These are phyloP conservation scores for Erysimum pusillum DNA, from an alignment of 441 rosid genomes.

Conservation along the genomic window DNA sequence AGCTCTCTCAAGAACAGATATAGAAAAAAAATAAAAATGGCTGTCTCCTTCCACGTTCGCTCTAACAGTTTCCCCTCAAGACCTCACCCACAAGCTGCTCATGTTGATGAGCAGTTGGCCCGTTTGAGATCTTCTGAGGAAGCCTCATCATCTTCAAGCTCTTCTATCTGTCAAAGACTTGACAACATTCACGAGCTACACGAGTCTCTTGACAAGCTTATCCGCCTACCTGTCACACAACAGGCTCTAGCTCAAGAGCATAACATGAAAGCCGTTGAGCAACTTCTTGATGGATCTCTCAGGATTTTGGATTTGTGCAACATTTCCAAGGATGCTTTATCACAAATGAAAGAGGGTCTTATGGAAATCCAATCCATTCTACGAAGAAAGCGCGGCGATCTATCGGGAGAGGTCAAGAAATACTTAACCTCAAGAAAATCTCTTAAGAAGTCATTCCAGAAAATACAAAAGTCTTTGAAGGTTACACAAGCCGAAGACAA, in stretches of 20 bases:
- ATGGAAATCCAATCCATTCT: conserved; percentile 48
- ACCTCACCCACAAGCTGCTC: conserved; percentile 36
- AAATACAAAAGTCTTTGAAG: conserved; percentile 18
- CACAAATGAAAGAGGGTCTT: conserved; percentile 45
- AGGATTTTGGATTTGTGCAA: conserved; percentile 43
- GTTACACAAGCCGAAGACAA: conserved; percentile 6
- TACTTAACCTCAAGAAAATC: conserved; percentile 43
- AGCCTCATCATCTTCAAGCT: conserved; percentile 36
- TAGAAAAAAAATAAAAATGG: conserved; percentile 31
- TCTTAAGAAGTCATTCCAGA: conserved; percentile 36
- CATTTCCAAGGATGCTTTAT: conserved; percentile 39
- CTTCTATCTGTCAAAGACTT: conserved; percentile 41
- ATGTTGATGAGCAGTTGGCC: conserved; percentile 38
- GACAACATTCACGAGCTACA: conserved; percentile 48
- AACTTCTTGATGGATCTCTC: conserved; percentile 55
- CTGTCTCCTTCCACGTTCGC: conserved; percentile 27
- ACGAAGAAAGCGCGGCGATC: conserved; percentile 45
- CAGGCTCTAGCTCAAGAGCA: conserved; percentile 40
- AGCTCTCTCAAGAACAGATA: conserved; percentile 6
- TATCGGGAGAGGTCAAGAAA: conserved; percentile 34
- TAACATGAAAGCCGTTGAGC: conserved; percentile 35
- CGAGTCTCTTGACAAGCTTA: conserved; percentile 47
- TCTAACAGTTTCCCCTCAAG: conserved; percentile 44
- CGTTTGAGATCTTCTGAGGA: conserved; percentile 37
- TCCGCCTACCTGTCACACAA: conserved; percentile 43